Evolutionary conservation across 2,329 filamentous ascomycete species (phyloP).

Genomic region (Bipolaris zeicola): DNA sequence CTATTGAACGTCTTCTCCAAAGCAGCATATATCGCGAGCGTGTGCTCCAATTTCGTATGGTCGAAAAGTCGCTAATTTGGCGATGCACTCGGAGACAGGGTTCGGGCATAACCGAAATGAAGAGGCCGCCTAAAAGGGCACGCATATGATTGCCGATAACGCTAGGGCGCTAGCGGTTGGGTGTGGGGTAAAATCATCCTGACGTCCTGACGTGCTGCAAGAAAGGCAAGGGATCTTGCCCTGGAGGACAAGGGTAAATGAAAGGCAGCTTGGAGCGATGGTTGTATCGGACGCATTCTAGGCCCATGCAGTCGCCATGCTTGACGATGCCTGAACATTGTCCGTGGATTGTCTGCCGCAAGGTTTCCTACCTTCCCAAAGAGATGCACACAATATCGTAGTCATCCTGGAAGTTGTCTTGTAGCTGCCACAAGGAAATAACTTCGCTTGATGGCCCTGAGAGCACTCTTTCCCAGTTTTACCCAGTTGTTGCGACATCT

Average conservation of each 20-base stretch:
- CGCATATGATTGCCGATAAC: neutral
- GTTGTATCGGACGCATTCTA: neutral
- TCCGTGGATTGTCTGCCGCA: neutral
- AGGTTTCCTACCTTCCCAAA: neutral
- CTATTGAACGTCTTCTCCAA: neutral
- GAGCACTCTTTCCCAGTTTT: neutral
- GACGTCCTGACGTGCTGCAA: neutral
- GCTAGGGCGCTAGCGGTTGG: too few species aligned
- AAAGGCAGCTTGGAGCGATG: neutral
- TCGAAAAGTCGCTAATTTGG: too few species aligned
- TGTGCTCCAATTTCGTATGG: too few species aligned
- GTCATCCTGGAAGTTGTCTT: neutral
- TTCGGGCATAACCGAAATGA: neutral
- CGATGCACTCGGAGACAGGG: neutral
- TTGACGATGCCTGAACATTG: neutral
- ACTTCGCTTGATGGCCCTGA: neutral
- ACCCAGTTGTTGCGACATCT: neutral
- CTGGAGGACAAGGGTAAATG: neutral
- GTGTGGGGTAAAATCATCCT: neutral
- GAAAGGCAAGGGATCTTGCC: neutral
- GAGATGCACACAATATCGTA: neutral
- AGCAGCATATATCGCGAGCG: neutral
- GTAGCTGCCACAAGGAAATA: neutral
- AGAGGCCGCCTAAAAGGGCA: neutral
- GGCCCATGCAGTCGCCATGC: neutral